Evolutionary conservation across 305 asterid species (phyloP).

Genomic region (Rubia balearica): DNA sequence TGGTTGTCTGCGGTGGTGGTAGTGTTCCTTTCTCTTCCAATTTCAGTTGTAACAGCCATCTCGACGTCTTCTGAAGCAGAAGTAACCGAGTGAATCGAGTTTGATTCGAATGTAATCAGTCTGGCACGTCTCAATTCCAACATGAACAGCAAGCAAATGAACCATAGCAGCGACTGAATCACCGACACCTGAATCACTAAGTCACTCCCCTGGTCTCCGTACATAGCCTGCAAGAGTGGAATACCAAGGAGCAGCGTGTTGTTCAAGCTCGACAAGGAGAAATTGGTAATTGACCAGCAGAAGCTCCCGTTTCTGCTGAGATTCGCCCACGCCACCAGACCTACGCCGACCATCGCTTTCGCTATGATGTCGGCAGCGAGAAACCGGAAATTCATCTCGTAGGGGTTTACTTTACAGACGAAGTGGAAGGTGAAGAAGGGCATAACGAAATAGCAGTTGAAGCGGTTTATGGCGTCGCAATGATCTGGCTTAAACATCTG

Average conservation of each 20-base stretch:
- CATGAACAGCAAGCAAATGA: slow-evolving; percentile 35
- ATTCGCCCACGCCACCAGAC: slow-evolving; percentile 44
- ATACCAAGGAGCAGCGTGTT: slow-evolving; percentile 67
- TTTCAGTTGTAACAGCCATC: slow-evolving; percentile 1
- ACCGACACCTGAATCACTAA: slow-evolving; percentile 46
- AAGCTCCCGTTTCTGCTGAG: slow-evolving; percentile 25
- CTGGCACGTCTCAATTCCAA: slow-evolving; percentile 34
- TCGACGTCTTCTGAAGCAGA: not conserved
- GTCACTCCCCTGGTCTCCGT: slow-evolving; percentile 40
- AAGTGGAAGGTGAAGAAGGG: slow-evolving; percentile 65
- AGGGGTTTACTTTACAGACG: slow-evolving; percentile 43
- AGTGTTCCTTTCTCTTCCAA: not conserved
- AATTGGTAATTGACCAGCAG: slow-evolving; percentile 49
- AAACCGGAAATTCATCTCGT: slow-evolving; percentile 48
- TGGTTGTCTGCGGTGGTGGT: not conserved
- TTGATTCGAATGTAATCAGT: not conserved
- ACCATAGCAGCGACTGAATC: slow-evolving; percentile 50
- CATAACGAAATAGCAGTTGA: slow-evolving; percentile 54
- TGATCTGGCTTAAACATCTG: slow-evolving; percentile 46
- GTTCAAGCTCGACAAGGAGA: slow-evolving; percentile 44
- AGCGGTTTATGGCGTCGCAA: slow-evolving; percentile 47
- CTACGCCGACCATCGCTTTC: slow-evolving; percentile 23
- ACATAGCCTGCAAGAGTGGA: slow-evolving; percentile 64
- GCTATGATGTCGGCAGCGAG: slow-evolving; percentile 43
- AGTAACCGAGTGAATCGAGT: not conserved